Evolutionary conservation across 331 rosid species (phyloP), one percentile per base, ranked within the genome.

Genomic region (Phaseolus coccineus): DNA sequence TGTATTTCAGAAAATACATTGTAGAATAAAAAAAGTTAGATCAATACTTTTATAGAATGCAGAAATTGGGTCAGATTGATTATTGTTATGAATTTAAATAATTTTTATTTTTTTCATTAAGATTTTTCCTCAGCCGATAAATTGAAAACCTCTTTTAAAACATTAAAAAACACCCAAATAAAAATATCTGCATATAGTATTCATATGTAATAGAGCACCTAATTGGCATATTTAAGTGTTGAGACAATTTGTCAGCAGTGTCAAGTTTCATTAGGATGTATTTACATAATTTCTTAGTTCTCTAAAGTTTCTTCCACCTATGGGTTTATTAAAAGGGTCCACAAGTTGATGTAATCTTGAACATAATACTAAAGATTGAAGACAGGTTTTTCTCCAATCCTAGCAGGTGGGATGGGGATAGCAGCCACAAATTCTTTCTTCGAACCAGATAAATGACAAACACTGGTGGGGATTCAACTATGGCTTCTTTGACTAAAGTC

Each of bases 311-410:
- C 3, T 19, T 73, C 53, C 15, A 35, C 67, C 59, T 73, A 24
- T 30, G 56, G 40, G 77, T 64, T 77, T 42, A 39, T 12, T 46
- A 35, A 83, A 73, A 57, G 72, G 83, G 85, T 52, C 79, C 88
- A 77, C 85, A 61, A 31, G 63, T 78, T 81, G 76, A 53, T 51
- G 63, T 31, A 44, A 62, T 37, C 15, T 14, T 70, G 76, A 57
- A 77, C 3, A 72, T 37, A 42, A 53, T 47, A 40, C 63, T 15
- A 62, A 58, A 69, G 76, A 77, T 67, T 37, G 24, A 59, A 30
- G 69, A 50, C 53, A 72, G 16, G 65, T 6, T 65, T 67, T 61
- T 51, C 72, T 68, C 39, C 51, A 76, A 50, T 56, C 27, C 8
- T 74, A 57, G 66, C 71, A 79, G 50, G 69, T 35, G 12, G 52